Base-by-base conservation (phyloP, 352 stramenopile genomes). In the Plasmopara halstedii region DNA sequence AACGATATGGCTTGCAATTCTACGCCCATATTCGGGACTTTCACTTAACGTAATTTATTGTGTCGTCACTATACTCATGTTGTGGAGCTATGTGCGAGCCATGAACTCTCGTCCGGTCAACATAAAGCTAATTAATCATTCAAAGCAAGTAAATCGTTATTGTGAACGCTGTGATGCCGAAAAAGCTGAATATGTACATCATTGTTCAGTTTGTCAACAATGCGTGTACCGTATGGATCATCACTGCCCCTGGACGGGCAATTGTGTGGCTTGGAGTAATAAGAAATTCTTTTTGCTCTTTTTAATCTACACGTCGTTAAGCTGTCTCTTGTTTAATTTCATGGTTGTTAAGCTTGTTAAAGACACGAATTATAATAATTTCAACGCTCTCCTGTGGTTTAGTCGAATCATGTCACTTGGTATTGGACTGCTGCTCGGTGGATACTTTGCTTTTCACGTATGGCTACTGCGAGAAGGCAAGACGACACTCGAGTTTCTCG, bases 201-300 rank as follows among this genome's bases (percentile, higher is more conserved):
- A 94, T 55, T 94, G 82, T 65, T 91, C 79, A 6, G 52, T 70
- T 13, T 94, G 82, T 46, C 50, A 70, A 15, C 59, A 59, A 50
- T 94, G 82, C 37, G 63, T 94, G 10, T 88, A 81, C 23, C 67
- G 74, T n/a, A 86, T 94, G 77, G 76, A 94, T 47, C 80, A 94
- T 45, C 82, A 91, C 47, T 91, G 80, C 38, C 79, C 82, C 43
- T 94, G 79, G 82, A 88, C 70, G 3, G 77, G 64, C 55, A 94
- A 91, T 50, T 94, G 82, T 59, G 74, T 94, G n/a, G 82, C 70
- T 6, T 84, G 63, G 63, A 72, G 60, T 57, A 94, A 88, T 61
- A 89, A 94, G 46, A 91, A 88, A 62, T 75, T 65, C 58, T 90
- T 90, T 42, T 26, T 90, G 50, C 73, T 90, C 33, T 90, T 90